These are phyloP conservation scores for Cenchrus fungigraminus DNA, from an alignment of 176 grass and related monocot genomes.

Conservation along the genomic window DNA sequence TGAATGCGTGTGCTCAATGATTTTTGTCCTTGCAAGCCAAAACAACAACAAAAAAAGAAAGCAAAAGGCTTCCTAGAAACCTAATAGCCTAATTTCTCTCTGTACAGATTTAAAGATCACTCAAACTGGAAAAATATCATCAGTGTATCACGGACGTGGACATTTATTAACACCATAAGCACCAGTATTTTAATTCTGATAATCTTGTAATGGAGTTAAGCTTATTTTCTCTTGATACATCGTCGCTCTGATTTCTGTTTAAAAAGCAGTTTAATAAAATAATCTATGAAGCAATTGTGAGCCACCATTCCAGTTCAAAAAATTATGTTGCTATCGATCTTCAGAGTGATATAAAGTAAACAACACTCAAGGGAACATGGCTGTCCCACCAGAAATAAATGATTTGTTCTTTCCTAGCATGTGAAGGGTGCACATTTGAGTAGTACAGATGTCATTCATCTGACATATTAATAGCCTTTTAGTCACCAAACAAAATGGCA, in stretches of 20 bases:
- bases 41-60: constrained; percentile 9
- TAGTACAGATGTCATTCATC: constrained; percentile 18
- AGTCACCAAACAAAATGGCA: constrained; percentile 8
- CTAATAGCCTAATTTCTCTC: neutral
- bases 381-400: constrained; percentile 39
- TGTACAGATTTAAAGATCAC: neutral
- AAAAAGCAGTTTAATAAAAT: constrained; percentile 13
- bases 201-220: neutral
- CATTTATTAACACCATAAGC: neutral
- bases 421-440: constrained; percentile 20
- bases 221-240: neutral
- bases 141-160: neutral
- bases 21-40: constrained; percentile 21
- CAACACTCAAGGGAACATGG: constrained; percentile 42
- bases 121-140: neutral
- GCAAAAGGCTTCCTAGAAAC: neutral
- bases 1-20: constrained; percentile 19
- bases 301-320: neutral
- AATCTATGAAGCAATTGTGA: neutral
- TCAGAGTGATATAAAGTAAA: constrained; percentile 29
- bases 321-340: neutral
- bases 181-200: neutral
- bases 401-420: constrained; percentile 34
- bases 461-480: constrained; percentile 23
- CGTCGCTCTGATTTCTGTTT: neutral